Evolutionary conservation across 1,284 basidiomycete genomes (phyloP).

Genomic region (Schizophyllum commune): DNA sequence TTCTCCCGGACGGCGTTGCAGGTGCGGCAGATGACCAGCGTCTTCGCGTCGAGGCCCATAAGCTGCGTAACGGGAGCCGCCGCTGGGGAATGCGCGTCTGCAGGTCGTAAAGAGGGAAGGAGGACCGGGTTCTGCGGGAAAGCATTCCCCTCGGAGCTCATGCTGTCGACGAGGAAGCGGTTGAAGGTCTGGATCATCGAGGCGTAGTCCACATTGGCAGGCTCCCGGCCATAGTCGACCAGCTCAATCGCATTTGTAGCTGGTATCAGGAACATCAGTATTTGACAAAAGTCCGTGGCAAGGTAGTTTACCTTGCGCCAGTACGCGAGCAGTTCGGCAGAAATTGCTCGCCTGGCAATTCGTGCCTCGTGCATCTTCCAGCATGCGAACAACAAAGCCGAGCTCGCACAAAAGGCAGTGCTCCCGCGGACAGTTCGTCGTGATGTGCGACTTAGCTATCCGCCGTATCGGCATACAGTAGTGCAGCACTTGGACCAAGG

Average conservation of each 20-base stretch:
- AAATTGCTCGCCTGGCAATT: constrained; percentile 98
- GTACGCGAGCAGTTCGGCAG: constrained; percentile 82
- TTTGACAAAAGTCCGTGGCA: constrained; percentile 1
- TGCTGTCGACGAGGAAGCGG: constrained; percentile 83
- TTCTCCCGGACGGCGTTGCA: constrained; percentile 72
- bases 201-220: constrained; percentile 67
- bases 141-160: constrained; percentile 62
- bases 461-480: constrained; percentile 74
- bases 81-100: constrained; percentile 27
- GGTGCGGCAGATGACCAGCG: constrained; percentile 64
- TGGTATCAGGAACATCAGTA: constrained; percentile 15
- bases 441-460: constrained; percentile 88
- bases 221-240: constrained; percentile 81
- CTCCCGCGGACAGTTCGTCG: constrained; percentile 79
- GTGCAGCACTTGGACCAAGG: constrained; percentile 86
- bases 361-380: constrained; percentile 88
- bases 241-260: constrained; percentile 79
- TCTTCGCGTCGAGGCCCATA: constrained; percentile 70
- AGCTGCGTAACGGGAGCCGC: constrained; percentile 74
- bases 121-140: constrained; percentile 55
- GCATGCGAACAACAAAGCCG: constrained; percentile 92
- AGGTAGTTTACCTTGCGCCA: constrained; percentile 57
- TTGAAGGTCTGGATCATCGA: constrained; percentile 94
- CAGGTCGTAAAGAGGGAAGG: constrained; percentile 26
- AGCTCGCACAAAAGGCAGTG: constrained; percentile 94